phyloP scores from a whole-genome alignment of 305 asterid genomes.

The Solanum hybrid region DNA sequence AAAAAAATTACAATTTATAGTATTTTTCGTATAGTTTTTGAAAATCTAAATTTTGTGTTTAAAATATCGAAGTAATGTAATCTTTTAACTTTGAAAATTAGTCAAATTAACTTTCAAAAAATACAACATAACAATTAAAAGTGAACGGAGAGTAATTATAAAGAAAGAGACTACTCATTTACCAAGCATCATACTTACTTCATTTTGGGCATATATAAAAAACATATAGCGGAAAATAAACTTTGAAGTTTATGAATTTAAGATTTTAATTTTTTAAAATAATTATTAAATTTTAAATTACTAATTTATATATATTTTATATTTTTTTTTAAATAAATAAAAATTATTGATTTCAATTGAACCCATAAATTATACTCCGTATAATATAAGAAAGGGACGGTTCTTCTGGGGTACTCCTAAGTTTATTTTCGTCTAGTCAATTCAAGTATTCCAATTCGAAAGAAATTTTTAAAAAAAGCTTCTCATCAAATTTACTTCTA shows the following conservation, averaged over 20 bases:
- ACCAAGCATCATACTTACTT: background rate
- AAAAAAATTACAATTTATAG: too few species aligned
- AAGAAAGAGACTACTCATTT: background rate
- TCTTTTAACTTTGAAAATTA: too few species aligned
- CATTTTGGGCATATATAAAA: background rate
- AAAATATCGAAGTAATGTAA: too few species aligned
- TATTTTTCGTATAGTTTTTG: too few species aligned
- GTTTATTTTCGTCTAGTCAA: background rate
- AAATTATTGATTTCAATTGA: background rate
- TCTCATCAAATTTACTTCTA: background rate
- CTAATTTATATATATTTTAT: background rate
- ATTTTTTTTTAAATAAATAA: background rate
- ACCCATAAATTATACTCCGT: background rate
- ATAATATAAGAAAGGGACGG: background rate
- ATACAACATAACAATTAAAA: rapidly evolving
- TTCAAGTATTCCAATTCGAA: background rate
- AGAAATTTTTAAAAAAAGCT: background rate
- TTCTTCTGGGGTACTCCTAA: background rate
- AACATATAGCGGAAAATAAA: background rate
- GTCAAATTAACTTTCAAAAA: too few species aligned
- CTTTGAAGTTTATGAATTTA: background rate
- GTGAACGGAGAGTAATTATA: background rate
- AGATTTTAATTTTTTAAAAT: background rate
- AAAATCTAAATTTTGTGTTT: too few species aligned
- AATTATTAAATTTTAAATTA: background rate